Conservation (phyloP, 2,329 filamentous ascomycete genomes). For the Pyricularia grisea region DNA sequence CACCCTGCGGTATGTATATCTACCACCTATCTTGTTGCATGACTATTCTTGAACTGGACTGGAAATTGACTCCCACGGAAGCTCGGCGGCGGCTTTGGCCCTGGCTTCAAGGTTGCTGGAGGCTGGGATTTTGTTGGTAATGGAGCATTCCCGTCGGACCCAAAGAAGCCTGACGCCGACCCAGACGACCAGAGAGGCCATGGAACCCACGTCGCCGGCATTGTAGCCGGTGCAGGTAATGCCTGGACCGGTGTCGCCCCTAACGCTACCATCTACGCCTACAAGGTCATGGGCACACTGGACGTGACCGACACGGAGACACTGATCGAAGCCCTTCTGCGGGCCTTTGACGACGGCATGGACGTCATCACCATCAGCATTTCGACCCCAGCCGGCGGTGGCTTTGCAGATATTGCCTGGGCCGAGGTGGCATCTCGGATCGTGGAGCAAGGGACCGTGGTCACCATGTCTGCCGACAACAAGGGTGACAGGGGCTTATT, state of each 20-base stretch:
- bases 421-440: slow-evolving; percentile 27
- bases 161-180: slow-evolving; percentile 12
- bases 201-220: slow-evolving; percentile 17
- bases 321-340: slow-evolving; percentile 13
- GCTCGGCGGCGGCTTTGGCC: slow-evolving; percentile 18
- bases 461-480: slow-evolving; percentile 31
- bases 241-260: background rate
- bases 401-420: slow-evolving; percentile 23
- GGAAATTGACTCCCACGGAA: slow-evolving; percentile 5
- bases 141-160: slow-evolving; percentile 4
- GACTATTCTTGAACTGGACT: background rate
- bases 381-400: slow-evolving; percentile 4
- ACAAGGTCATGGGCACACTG: slow-evolving; percentile 15
- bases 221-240: slow-evolving; percentile 13
- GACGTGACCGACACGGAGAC: slow-evolving; percentile 11
- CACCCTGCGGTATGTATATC: slow-evolving; percentile 9
- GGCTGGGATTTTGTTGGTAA: slow-evolving; percentile 16
- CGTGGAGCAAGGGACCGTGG: slow-evolving; percentile 27
- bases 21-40: background rate
- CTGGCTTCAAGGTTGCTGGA: slow-evolving; percentile 14
- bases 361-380: slow-evolving; percentile 10
- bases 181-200: slow-evolving; percentile 13
- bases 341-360: slow-evolving; percentile 13
- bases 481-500: slow-evolving; percentile 21
- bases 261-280: slow-evolving; percentile 13